phyloP scores from a whole-genome alignment of 768 basidiomycete genomes.

The Multifurca ochricompacta region DNA sequence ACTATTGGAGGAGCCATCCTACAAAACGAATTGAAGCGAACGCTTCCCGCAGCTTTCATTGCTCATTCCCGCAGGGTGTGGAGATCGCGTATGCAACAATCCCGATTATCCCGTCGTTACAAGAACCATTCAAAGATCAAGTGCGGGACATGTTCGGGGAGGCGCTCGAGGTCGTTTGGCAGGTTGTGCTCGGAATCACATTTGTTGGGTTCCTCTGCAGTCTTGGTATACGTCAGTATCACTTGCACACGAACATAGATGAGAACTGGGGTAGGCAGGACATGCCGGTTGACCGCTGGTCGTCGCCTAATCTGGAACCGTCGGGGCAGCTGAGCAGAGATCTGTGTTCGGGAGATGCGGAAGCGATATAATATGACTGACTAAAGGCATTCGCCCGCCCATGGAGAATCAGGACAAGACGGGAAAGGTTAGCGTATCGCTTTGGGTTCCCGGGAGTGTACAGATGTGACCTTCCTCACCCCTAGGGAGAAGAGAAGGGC shows the following conservation, averaged over 20 bases:
- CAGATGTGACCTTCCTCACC: too few relatives aligned
- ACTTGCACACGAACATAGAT: conserved; percentile 27
- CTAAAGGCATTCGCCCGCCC: too few relatives aligned
- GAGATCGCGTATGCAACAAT: conserved; percentile 25
- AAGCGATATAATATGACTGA: too few relatives aligned
- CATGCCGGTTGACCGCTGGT: background rate
- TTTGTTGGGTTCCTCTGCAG: conserved; percentile 25
- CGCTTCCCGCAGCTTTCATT: conserved; percentile 27
- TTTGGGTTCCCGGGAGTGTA: too few relatives aligned
- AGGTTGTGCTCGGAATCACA: conserved; percentile 25
- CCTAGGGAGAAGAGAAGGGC: too few relatives aligned
- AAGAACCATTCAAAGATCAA: conserved; percentile 19
- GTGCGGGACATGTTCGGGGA: conserved; percentile 27
- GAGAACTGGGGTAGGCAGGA: conserved; percentile 27
- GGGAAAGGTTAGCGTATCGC: too few relatives aligned
- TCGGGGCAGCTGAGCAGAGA: too few relatives aligned
- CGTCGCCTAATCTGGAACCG: background rate
- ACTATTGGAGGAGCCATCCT: conserved; percentile 31
- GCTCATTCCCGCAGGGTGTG: conserved; percentile 23
- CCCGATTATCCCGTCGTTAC: conserved; percentile 24
- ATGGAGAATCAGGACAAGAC: too few relatives aligned
- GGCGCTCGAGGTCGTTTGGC: conserved; percentile 28
- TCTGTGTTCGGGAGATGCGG: background rate
- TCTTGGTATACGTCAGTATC: conserved; percentile 26
- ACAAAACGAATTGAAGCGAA: conserved; percentile 30